Percentiles rank a stretch among this genome's conserved stretches.
phyloP scores from a whole-genome alignment of 768 basidiomycete species.

The Dentipellis fragilis region DNA sequence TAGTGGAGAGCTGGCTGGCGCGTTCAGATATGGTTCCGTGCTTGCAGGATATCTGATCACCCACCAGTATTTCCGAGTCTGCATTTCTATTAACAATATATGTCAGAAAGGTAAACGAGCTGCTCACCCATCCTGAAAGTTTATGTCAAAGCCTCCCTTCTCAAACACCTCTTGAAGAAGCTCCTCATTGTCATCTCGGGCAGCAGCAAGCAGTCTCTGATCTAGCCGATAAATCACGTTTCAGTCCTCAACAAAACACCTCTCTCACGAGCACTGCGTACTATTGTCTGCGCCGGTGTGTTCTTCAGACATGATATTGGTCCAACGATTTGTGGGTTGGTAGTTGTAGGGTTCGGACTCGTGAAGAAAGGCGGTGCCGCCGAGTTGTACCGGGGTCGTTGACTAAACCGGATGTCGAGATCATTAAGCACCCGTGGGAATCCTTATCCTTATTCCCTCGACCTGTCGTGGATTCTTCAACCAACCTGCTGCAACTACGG shows the following conservation, averaged over 20 bases:
- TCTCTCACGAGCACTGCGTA: neutral
- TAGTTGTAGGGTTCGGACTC: neutral
- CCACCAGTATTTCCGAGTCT: constrained; percentile 72
- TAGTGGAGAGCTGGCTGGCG: constrained; percentile 50
- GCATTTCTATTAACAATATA: neutral
- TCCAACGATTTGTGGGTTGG: neutral
- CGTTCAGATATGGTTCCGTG: too few relatives aligned
- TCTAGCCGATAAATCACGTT: constrained; percentile 29
- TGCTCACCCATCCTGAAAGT: constrained; percentile 68
- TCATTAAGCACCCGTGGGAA: neutral
- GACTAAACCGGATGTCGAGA: neutral
- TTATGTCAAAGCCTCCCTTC: constrained; percentile 54
- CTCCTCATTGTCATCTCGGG: constrained; percentile 64
- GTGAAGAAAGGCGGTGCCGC: neutral
- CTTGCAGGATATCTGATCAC: constrained; percentile 13
- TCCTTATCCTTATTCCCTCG: neutral
- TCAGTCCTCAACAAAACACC: neutral
- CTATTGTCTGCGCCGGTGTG: constrained; percentile 15
- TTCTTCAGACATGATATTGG: constrained; percentile 8
- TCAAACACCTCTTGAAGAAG: constrained; percentile 51
- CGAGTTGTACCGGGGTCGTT: neutral
- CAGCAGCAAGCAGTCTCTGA: constrained; percentile 63
- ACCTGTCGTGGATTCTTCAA: too few relatives aligned
- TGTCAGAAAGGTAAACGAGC: neutral
- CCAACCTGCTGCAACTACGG: too few relatives aligned